Evolutionary conservation across 2,329 filamentous ascomycete species (phyloP).

Genomic region (Fusarium coffeatum): DNA sequence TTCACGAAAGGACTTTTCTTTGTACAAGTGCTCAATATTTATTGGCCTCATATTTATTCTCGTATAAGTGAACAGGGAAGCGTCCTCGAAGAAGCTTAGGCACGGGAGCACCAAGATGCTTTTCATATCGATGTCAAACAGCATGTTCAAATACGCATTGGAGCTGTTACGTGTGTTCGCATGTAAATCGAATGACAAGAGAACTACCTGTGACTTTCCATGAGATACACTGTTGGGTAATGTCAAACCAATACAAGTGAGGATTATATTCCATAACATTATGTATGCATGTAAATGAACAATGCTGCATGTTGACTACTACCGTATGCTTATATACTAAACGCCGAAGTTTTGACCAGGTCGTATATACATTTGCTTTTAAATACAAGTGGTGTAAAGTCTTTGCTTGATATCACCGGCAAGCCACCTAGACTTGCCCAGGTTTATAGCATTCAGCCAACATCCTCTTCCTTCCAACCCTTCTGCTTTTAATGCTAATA

Average conservation of each 20-base stretch:
- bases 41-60: too few relatives aligned
- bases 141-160: rapidly evolving
- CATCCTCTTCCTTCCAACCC: conserved; percentile 50
- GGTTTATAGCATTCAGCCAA: conserved; percentile 48
- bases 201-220: neutral
- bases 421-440: conserved; percentile 42
- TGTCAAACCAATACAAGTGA: neutral
- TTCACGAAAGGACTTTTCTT: neutral
- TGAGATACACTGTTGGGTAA: neutral
- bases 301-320: neutral
- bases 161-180: neutral
- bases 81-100: too few relatives aligned
- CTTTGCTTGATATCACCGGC: neutral
- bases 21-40: neutral
- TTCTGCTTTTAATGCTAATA: conserved; percentile 45
- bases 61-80: too few relatives aligned
- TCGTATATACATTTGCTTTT: neutral
- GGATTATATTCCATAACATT: neutral
- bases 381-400: neutral
- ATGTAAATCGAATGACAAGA: too few relatives aligned
- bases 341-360: neutral
- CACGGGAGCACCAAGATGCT: too few relatives aligned
- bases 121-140: too few relatives aligned
- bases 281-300: neutral
- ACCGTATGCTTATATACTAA: neutral